These are phyloP conservation scores for Mortierella sp. DNA, from an alignment of 371 early-diverging fungal species.

Conservation along the genomic window DNA sequence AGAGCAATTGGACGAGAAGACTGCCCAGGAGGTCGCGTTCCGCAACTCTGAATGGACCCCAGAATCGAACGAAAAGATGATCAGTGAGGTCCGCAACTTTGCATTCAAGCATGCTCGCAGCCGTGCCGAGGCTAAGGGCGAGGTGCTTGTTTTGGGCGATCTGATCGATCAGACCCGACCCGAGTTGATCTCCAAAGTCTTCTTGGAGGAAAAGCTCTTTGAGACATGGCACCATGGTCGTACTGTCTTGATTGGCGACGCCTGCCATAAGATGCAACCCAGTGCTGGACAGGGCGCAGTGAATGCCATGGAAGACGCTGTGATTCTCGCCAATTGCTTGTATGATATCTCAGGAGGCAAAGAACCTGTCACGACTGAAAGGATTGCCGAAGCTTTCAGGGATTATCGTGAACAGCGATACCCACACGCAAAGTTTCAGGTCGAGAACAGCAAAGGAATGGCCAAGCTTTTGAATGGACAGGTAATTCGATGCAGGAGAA, in stretches of 20 bases:
- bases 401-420: constrained; percentile 5
- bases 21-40: neutral
- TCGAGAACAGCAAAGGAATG: constrained; percentile 1
- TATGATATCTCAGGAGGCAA: constrained; percentile 2
- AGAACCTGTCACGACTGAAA: neutral
- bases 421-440: constrained; percentile 8
- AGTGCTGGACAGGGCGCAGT: constrained; percentile 15
- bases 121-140: neutral
- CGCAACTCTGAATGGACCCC: constrained; percentile 10
- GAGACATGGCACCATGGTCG: constrained; percentile 17
- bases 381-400: neutral
- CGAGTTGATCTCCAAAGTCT: constrained; percentile 2
- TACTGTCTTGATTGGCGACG: constrained; percentile 21
- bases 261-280: constrained; percentile 20
- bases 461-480: neutral
- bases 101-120: constrained; percentile 1
- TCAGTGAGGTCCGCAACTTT: constrained; percentile 2
- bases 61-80: neutral
- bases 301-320: constrained; percentile 18
- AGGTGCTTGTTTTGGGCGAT: neutral
- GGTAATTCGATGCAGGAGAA: neutral
- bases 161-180: constrained; percentile 5
- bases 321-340: constrained; percentile 7
- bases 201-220: constrained; percentile 17
- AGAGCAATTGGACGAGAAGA: neutral